Percentiles rank a stretch among this genome's conserved stretches.
Conservation (phyloP, 768 basidiomycete species). For the Pulveroboletus sp. region DNA sequence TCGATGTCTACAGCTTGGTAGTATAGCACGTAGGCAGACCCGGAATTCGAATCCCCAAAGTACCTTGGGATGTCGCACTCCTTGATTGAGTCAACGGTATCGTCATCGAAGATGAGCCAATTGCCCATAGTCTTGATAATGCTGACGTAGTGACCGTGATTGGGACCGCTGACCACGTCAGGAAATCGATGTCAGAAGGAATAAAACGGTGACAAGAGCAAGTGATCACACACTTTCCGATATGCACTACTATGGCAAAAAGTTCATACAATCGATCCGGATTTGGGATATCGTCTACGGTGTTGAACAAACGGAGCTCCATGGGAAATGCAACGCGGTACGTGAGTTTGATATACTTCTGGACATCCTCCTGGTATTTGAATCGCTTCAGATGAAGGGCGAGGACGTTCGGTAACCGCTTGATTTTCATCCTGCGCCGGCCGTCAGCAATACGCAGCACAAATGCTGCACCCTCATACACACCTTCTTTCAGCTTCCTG, state of each 20-base stretch:
- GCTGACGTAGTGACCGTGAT: constrained; percentile 97
- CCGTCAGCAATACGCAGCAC: constrained; percentile 8
- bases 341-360: constrained; percentile 89
- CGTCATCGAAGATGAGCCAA: constrained; percentile 97
- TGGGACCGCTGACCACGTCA: constrained; percentile 67
- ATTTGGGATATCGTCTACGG: constrained; percentile 87
- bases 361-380: constrained; percentile 93
- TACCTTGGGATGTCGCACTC: constrained; percentile 90
- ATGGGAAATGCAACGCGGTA: constrained; percentile 97
- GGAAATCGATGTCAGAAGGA: constrained; percentile 11
- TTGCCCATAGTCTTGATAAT: constrained; percentile 79
- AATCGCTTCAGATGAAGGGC: constrained; percentile 97
- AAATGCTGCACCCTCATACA: constrained; percentile 22
- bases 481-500: constrained; percentile 97
- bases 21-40: constrained; percentile 94
- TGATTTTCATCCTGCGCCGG: constrained; percentile 89
- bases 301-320: constrained; percentile 94
- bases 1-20: constrained; percentile 94
- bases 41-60: constrained; percentile 85
- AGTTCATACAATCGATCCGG: constrained; percentile 92
- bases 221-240: constrained; percentile 79
- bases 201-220: constrained; percentile 4
- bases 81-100: constrained; percentile 81
- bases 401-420: constrained; percentile 90
- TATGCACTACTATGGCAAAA: constrained; percentile 98